Conservation (phyloP, 257 asterid genomes). For the Leptodermis oblonga region DNA sequence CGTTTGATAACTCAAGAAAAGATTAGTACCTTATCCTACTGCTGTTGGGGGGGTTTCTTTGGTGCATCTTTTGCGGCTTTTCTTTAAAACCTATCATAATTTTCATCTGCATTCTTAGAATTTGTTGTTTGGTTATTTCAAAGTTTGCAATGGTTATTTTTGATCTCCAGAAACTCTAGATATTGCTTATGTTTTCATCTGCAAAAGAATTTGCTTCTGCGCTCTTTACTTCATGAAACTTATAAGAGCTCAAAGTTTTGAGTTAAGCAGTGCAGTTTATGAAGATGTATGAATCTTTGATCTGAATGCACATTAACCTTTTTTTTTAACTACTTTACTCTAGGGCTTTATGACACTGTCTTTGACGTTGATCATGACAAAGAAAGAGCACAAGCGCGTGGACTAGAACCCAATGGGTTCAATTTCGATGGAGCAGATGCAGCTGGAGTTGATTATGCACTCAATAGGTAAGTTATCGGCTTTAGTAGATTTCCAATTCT, state of each 20-base stretch:
- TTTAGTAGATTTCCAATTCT: neutral
- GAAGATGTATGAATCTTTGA: neutral
- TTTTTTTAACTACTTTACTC: constrained; percentile 6
- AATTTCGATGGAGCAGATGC: constrained; percentile 95
- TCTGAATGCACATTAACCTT: neutral
- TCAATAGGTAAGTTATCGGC: constrained; percentile 68
- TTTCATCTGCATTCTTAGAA: neutral
- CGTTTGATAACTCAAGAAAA: neutral
- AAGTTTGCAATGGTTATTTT: neutral
- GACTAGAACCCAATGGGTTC: constrained; percentile 93
- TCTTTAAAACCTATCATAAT: too few species aligned
- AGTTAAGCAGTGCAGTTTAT: neutral
- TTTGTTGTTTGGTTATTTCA: neutral
- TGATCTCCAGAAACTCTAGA: neutral
- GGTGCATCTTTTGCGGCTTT: neutral
- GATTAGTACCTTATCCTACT: neutral
- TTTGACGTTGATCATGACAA: constrained; percentile 89
- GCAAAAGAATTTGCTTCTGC: neutral
- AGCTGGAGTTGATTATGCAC: constrained; percentile 93
- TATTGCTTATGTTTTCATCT: neutral
- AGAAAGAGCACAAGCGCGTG: constrained; percentile 71
- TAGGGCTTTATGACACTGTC: constrained; percentile 95
- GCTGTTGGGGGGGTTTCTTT: neutral
- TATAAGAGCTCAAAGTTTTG: neutral
- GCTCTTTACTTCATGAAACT: neutral